Conservation (phyloP, 495 filamentous ascomycete genomes). For the Xylaria curta region DNA sequence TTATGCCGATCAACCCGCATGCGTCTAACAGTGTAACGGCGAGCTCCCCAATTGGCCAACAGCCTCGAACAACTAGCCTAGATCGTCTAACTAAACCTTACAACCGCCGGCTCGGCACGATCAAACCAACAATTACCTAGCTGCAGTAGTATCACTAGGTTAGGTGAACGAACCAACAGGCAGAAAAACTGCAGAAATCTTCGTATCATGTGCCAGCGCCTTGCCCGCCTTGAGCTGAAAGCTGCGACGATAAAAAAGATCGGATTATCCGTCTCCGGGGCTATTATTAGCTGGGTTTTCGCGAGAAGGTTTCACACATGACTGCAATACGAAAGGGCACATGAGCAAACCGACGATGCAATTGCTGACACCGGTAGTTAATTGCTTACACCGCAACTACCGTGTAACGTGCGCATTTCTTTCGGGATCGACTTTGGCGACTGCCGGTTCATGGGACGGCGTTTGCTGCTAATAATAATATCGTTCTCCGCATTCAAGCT, state of each 20-base stretch:
- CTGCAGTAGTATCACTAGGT: constrained; percentile 3
- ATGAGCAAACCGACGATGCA: neutral
- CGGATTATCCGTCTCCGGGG: neutral
- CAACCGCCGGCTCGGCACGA: neutral
- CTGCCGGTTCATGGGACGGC: neutral
- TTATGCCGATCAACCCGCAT: constrained; percentile 9
- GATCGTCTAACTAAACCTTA: constrained; percentile 8
- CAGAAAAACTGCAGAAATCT: neutral
- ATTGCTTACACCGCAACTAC: neutral
- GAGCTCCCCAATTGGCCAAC: constrained; percentile 5
- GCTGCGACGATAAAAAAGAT: neutral
- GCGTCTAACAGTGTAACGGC: neutral
- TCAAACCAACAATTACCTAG: neutral
- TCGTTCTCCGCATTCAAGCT: constrained; percentile 12
- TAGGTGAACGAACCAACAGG: neutral
- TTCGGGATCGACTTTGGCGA: neutral
- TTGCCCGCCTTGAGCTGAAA: neutral
- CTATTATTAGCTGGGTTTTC: neutral
- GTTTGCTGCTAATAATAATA: neutral
- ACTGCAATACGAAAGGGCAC: neutral
- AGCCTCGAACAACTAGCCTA: neutral
- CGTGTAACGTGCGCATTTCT: neutral
- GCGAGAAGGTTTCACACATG: neutral
- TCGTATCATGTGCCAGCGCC: constrained; percentile 2
- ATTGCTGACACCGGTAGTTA: neutral